A percentile compares a stretch with the other conserved stretches of the same genome.
These are phyloP conservation scores for Endocarpon pusillum DNA, from an alignment of 495 filamentous ascomycete species.

Conservation along the genomic window DNA sequence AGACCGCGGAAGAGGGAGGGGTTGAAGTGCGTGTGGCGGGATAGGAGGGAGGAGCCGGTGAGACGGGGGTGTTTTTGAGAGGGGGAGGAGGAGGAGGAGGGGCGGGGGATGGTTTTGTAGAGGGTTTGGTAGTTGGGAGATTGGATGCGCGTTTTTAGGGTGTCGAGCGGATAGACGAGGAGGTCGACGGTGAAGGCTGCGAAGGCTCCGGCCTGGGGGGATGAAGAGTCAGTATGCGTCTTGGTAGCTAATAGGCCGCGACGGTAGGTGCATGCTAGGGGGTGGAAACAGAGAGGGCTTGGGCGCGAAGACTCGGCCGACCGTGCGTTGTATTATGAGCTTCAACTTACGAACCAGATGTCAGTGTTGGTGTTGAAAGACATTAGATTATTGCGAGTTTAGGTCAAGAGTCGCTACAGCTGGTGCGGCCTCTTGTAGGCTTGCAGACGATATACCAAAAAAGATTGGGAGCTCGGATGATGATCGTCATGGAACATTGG, in stretches of 20 bases:
- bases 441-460: too few species aligned
- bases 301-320: slow-evolving; percentile 1
- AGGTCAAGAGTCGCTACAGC: too few species aligned
- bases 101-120: slow-evolving; percentile 24
- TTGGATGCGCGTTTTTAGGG: slow-evolving; percentile 72
- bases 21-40: too few species aligned
- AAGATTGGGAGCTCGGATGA: too few species aligned
- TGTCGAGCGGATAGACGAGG: slow-evolving; percentile 69
- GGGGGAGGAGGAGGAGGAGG: too few species aligned
- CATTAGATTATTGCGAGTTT: too few species aligned
- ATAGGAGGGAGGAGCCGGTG: too few species aligned
- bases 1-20: slow-evolving; percentile 46
- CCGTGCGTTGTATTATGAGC: not conserved
- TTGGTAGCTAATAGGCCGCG: slow-evolving; percentile 1
- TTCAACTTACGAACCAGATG: slow-evolving; percentile 28
- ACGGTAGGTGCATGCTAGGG: not conserved
- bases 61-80: too few species aligned
- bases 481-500: too few species aligned
- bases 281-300: slow-evolving; percentile 3
- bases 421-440: too few species aligned
- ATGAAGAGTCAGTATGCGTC: not conserved
- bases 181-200: slow-evolving; percentile 70
- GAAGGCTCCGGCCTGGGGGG: slow-evolving; percentile 52
- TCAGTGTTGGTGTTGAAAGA: slow-evolving; percentile 30
- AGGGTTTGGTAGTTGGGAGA: slow-evolving; percentile 49